Evolutionary conservation across 2,329 filamentous ascomycete species (phyloP).

Genomic region (Aspergillus aculeatus): DNA sequence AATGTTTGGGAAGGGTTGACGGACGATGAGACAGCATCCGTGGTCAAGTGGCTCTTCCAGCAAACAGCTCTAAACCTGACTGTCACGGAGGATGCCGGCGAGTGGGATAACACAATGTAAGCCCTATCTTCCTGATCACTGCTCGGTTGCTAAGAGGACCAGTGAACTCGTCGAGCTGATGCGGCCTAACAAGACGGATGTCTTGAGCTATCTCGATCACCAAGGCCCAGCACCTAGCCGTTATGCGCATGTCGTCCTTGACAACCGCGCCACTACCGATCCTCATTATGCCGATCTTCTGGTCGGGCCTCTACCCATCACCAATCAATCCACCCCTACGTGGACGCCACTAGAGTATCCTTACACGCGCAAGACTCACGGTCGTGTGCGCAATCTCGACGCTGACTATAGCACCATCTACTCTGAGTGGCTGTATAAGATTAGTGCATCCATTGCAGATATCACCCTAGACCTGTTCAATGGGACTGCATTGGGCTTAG

Average conservation of each 20-base stretch:
- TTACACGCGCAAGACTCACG: slow-evolving; percentile 13
- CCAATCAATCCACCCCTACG: not conserved
- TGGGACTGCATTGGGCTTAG: slow-evolving; percentile 14
- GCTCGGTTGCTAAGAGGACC: not conserved
- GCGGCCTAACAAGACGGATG: slow-evolving; percentile 14
- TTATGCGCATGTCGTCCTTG: slow-evolving; percentile 14
- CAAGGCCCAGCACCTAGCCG: not conserved
- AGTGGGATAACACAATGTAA: slow-evolving; percentile 17
- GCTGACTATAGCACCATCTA: slow-evolving; percentile 10
- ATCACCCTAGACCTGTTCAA: slow-evolving; percentile 16
- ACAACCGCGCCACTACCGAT: slow-evolving; percentile 11
- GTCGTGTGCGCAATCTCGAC: slow-evolving; percentile 15
- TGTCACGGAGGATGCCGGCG: slow-evolving; percentile 7
- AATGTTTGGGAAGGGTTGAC: slow-evolving; percentile 14
- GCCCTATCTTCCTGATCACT: not conserved
- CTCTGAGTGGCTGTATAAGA: slow-evolving; percentile 13
- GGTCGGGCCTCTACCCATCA: slow-evolving; percentile 13
- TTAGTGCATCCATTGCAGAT: slow-evolving; percentile 13
- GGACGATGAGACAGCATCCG: slow-evolving; percentile 12
- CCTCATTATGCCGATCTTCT: slow-evolving; percentile 13
- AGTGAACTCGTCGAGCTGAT: slow-evolving; percentile 14
- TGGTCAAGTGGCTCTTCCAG: slow-evolving; percentile 13
- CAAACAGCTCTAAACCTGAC: slow-evolving; percentile 12
- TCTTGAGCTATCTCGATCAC: slow-evolving; percentile 9
- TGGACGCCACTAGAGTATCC: slow-evolving; percentile 13